Base-by-base conservation (phyloP, 192 early-diverging fungal genomes). In the Umbelopsis sp. region DNA sequence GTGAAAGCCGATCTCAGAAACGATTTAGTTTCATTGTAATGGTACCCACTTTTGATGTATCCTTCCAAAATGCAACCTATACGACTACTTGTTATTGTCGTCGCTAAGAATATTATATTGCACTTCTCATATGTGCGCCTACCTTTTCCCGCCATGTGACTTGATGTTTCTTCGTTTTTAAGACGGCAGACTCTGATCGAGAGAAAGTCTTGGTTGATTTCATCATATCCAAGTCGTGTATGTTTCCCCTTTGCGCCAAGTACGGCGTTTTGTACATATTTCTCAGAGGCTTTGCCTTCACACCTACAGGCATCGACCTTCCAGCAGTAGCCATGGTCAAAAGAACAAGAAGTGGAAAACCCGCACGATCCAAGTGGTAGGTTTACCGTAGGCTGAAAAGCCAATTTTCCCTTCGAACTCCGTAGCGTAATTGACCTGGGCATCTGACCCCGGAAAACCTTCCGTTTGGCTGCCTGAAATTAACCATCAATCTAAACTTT, bases 21-120 rank as follows among this genome's bases (percentile, higher is more conserved):
- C 49, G 11, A 1, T 27, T 52, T 27, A 50, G 2, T 16, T 15
- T 16, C 9, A 20, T 27, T 41, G 37, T 41, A 41, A 1, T 1
- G 5, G 25, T 23, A 16, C 49, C n/a, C 35, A 69, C 68, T 48
- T 69, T 69, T 49, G 68, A 69, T 15, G 68, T 69, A 30, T 69
- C 68, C 18, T 51, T 45, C 68, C 68, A 69, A 30, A 69, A 69
- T 30, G 68, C 51, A 8, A 69, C 37, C 68, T 53, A 52, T 22
- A 0, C n/a, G 0, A 23, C 7, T 2, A 12, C 3, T 7, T 7
- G n/a, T 61, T 35, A 61, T 3, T 16, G 0, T 22, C 16, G 2
- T 61, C 0, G 30, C 16, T 13, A 55, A 55, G 2, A 8, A 7
- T 25, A 23, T 55, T 55, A 18, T 12, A 0, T 6, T 15, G 18